These are phyloP conservation scores for Saccharata proteae DNA, from an alignment of 2,329 filamentous ascomycete species.

Conservation along the genomic window DNA sequence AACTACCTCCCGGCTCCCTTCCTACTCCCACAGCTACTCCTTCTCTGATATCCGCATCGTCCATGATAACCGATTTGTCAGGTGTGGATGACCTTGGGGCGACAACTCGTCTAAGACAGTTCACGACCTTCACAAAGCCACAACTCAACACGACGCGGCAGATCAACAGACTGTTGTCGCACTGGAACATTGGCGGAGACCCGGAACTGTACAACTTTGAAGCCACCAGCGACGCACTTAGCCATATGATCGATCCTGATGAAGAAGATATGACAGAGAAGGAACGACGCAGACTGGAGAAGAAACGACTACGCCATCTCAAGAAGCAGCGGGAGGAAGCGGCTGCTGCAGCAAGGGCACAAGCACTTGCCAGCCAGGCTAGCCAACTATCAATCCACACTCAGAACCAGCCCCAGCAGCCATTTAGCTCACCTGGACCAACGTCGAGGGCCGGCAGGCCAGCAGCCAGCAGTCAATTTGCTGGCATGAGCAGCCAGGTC, in stretches of 20 bases:
- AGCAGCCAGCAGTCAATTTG: too few species aligned
- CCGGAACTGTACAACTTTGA: constrained; percentile 30
- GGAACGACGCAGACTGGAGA: constrained; percentile 24
- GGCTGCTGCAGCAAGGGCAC: constrained; percentile 9
- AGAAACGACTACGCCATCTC: constrained; percentile 27
- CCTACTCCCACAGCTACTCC: constrained; percentile 13
- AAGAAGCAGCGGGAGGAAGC: constrained; percentile 29
- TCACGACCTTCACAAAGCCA: constrained; percentile 22
- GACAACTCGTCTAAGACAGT: constrained; percentile 21
- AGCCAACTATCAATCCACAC: background rate
- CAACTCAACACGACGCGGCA: constrained; percentile 17
- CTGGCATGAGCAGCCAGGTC: too few species aligned
- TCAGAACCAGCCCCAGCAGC: too few species aligned
- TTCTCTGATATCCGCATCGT: constrained; percentile 11
- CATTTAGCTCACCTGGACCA: background rate
- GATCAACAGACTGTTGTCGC: constrained; percentile 25
- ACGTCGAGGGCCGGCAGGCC: too few species aligned
- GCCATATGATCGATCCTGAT: constrained; percentile 15
- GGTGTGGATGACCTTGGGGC: background rate
- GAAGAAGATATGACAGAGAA: constrained; percentile 25
- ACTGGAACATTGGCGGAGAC: constrained; percentile 29
- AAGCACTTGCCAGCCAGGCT: background rate
- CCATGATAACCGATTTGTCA: constrained; percentile 1
- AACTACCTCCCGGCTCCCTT: constrained; percentile 8
- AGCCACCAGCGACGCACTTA: constrained; percentile 15